These are phyloP conservation scores for Leishmania guyanensis DNA, from an alignment of 208 protist genomes.

Conservation along the genomic window DNA sequence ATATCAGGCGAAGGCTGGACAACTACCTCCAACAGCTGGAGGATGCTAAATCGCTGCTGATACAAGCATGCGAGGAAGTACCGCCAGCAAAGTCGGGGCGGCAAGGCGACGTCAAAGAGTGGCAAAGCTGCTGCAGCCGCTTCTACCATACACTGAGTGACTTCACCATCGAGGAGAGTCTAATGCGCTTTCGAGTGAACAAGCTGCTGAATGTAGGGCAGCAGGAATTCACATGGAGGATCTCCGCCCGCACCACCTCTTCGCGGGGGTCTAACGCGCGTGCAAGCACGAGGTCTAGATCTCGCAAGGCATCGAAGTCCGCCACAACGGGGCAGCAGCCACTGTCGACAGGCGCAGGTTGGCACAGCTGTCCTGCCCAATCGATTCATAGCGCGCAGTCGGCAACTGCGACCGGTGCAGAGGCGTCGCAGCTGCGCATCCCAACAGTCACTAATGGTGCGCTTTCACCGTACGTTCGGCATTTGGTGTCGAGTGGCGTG, in stretches of 20 bases:
- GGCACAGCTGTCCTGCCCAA: not conserved
- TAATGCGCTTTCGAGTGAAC: constrained; percentile 23
- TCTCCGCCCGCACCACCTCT: constrained; percentile 11
- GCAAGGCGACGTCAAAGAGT: constrained; percentile 17
- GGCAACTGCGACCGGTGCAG: not conserved
- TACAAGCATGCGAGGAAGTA: constrained; percentile 12
- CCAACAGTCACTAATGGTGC: not conserved
- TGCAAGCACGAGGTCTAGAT: not conserved
- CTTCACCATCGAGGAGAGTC: constrained; percentile 19
- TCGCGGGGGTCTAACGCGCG: not conserved
- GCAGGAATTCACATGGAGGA: constrained; percentile 2
- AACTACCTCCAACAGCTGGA: constrained; percentile 23
- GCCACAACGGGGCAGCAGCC: not conserved
- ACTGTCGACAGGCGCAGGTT: not conserved
- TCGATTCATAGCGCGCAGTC: not conserved
- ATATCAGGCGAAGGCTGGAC: constrained; percentile 8
- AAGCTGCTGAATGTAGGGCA: constrained; percentile 11
- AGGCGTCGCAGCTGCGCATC: not conserved
- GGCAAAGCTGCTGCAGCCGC: constrained; percentile 36
- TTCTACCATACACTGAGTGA: constrained; percentile 25
- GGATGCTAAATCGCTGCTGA: constrained; percentile 30
- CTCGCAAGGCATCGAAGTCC: constrained; percentile 2
- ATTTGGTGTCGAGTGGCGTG: not conserved
- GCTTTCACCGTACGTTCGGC: constrained; percentile 8
- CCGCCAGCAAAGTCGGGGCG: constrained; percentile 9